Evolutionary conservation across 169 alveolate genomes (phyloP).

Genomic region (Plasmodium cynomolgi): DNA sequence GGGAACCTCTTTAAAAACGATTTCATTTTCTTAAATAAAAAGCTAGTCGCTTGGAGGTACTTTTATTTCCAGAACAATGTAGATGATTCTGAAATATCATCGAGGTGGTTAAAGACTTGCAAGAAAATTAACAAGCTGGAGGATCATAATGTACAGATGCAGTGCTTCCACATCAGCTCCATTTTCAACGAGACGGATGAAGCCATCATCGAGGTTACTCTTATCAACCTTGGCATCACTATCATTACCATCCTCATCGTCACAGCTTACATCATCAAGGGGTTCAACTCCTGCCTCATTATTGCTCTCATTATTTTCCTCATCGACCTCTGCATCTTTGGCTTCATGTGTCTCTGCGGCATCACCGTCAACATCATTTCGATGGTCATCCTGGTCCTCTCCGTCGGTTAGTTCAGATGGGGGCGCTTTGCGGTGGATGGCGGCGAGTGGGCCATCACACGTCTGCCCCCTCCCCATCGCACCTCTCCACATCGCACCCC

Average conservation of each 20-base stretch:
- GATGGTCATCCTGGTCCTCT: constrained; percentile 87
- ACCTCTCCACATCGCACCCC: too few species aligned
- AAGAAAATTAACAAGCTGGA: constrained; percentile 6
- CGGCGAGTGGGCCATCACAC: too few species aligned
- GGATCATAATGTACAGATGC: constrained; percentile 39
- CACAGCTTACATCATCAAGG: constrained; percentile 81
- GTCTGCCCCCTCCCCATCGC: too few species aligned
- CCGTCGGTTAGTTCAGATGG: constrained; percentile 85
- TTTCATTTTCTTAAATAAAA: constrained; percentile 35
- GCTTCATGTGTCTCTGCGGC: constrained; percentile 87
- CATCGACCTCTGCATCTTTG: constrained; percentile 85
- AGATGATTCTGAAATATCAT: constrained; percentile 49
- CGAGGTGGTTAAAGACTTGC: constrained; percentile 37
- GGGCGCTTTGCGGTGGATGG: too few species aligned
- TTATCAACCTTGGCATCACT: constrained; percentile 52
- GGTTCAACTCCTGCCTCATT: constrained; percentile 79
- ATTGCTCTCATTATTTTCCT: constrained; percentile 80
- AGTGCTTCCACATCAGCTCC: constrained; percentile 44
- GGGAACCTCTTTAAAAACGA: constrained; percentile 52
- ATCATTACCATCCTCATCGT: constrained; percentile 72
- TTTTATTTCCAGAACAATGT: constrained; percentile 24
- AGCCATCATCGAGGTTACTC: constrained; percentile 40
- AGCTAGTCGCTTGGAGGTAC: constrained; percentile 53
- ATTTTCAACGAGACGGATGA: constrained; percentile 58
- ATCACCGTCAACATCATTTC: constrained; percentile 88